Evolutionary conservation across 2,329 filamentous ascomycete genomes (phyloP).

Genomic region (Salinomyces thailandicus): DNA sequence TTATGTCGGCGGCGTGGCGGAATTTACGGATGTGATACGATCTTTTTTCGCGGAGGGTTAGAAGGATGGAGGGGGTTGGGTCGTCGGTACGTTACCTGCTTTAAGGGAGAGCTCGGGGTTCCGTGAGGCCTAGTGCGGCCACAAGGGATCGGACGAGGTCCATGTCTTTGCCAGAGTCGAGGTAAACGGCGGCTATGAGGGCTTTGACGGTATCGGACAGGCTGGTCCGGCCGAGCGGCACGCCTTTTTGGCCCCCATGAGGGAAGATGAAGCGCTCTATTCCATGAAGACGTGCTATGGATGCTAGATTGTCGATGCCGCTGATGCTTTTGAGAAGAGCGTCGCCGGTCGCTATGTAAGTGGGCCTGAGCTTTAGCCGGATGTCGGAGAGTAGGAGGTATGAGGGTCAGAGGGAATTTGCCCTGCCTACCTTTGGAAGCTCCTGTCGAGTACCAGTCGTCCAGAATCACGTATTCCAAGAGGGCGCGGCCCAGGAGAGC

Average conservation of each 20-base stretch:
- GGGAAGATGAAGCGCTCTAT: background rate
- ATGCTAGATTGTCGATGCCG: conserved; percentile 4
- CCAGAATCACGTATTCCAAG: conserved; percentile 7
- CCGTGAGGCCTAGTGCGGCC: background rate
- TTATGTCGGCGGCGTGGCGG: no score
- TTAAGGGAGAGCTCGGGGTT: no score
- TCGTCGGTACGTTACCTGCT: background rate
- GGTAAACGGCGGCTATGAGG: conserved; percentile 8
- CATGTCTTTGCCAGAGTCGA: conserved; percentile 7
- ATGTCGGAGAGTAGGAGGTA: no score
- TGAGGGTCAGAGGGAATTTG: background rate
- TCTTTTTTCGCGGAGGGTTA: no score
- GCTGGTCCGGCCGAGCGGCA: conserved; percentile 1
- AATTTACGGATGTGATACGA: no score
- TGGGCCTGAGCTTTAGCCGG: background rate
- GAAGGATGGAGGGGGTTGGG: no score
- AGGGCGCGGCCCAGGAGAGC: conserved; percentile 12
- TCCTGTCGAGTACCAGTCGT: conserved; percentile 10
- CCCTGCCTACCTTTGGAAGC: conserved; percentile 6
- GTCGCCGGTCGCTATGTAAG: conserved; percentile 3
- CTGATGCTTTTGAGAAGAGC: conserved; percentile 2
- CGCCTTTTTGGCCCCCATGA: conserved; percentile 1
- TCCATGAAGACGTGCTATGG: background rate
- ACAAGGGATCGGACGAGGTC: conserved; percentile 1
- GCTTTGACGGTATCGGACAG: conserved; percentile 7